Conservation (phyloP, 148 eudicot genomes). For the Euryodendron excelsum region DNA sequence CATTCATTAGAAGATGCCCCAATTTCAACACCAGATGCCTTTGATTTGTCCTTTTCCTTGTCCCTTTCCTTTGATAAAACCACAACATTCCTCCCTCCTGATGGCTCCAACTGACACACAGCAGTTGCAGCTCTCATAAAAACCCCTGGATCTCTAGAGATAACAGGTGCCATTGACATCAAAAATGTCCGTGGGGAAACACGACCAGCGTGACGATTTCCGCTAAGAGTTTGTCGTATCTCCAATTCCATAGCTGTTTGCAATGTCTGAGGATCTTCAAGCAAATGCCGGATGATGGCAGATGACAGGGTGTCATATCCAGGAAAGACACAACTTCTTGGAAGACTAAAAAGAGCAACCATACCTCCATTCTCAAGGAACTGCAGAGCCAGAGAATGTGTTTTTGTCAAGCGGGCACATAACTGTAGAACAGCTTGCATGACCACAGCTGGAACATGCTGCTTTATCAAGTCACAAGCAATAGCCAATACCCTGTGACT, state of each 20-base stretch:
- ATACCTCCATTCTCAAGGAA: conserved; percentile 86
- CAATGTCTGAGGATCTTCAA: conserved; percentile 93
- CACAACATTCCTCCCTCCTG: conserved; percentile 75
- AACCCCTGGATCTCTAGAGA: conserved; percentile 79
- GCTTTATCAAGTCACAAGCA: conserved; percentile 78
- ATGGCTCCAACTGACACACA: conserved; percentile 85
- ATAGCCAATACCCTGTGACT: conserved; percentile 56
- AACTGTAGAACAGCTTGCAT: conserved; percentile 94
- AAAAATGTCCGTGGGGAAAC: conserved; percentile 69
- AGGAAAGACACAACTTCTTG: conserved; percentile 75
- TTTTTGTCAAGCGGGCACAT: conserved; percentile 94
- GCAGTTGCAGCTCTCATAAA: conserved; percentile 83
- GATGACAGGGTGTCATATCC: conserved; percentile 94
- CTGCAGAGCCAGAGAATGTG: conserved; percentile 68
- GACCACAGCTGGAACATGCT: conserved; percentile 67
- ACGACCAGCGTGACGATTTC: conserved; percentile 80
- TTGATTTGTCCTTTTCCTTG: conserved; percentile 56
- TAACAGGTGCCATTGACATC: conserved; percentile 93
- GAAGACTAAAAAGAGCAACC: conserved; percentile 73
- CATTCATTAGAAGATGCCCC: conserved; percentile 56
- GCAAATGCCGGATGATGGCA: conserved; percentile 88
- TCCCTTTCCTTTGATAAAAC: conserved; percentile 78
- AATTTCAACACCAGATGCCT: conserved; percentile 55
- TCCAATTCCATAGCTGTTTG: conserved; percentile 98
- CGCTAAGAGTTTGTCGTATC: conserved; percentile 79